Base-by-base conservation (phyloP, 257 asterid genomes). In the Scutellaria baicalensis region DNA sequence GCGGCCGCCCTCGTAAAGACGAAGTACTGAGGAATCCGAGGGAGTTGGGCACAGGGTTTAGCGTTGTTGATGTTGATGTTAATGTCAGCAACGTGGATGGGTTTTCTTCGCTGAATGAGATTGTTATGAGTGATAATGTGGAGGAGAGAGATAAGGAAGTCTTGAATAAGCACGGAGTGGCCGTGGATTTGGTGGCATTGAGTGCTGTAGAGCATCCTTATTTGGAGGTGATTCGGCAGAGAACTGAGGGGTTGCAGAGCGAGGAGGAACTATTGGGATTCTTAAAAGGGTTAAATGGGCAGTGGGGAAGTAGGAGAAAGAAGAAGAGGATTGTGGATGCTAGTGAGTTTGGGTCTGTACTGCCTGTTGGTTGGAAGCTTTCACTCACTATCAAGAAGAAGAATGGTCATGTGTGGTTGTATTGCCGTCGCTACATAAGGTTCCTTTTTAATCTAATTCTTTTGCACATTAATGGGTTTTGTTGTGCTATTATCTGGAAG, bases 401-500 rank as follows among this genome's bases (percentile, higher is more conserved):
- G 75, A 82, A 68, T n/a, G 92, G 89, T 39, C 79, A 61, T 16
- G 81, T 73, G 18, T 84, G 90, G 86, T 56, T 88, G 75, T 71
- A 73, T 79, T 90, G 96, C 73, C 85, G 90, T 17, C 88, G 93
- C 18, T 93, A 86, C 80, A 82, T 90, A 88, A 93, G 97, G 98
- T 93, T 77, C 63, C 55, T 59, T 67, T 58, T 11, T 33, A 31
- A 14, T 52, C 43, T 45, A 33, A 17, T 39, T 57, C n/a, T 63
- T 52, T 57, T 66, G 48, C 55, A 8, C 33, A 16, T 77, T 16
- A 42, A 49, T 43, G 40, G 21, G 47, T 52, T 70, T 9, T 59
- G 59, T 5, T 43, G 55, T 67, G 21, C 13, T 12, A 35, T 64
- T 55, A 9, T 35, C 49, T 73, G 21, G 61, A 69, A 55, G n/a